Conservation (phyloP, 441 rosid species). For the Erodium chrysanthum region DNA sequence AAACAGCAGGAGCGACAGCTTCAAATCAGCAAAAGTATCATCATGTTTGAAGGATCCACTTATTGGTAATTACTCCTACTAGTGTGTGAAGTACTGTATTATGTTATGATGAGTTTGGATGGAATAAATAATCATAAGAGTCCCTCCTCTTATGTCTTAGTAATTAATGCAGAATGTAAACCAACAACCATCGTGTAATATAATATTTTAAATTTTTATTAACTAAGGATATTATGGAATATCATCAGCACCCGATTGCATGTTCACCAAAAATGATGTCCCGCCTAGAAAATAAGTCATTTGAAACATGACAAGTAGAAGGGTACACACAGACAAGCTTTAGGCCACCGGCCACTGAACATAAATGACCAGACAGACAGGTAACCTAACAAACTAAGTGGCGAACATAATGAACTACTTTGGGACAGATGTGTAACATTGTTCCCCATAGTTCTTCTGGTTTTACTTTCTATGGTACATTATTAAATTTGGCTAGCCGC, state of each 20-base stretch:
- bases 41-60: constrained; percentile 15
- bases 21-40: constrained; percentile 9
- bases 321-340: neutral
- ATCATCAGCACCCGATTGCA: neutral
- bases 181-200: neutral
- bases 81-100: constrained; percentile 18
- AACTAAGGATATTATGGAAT: neutral
- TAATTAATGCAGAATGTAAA: constrained; percentile 15
- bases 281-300: neutral
- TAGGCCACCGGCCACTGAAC: neutral
- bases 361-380: constrained; percentile 2
- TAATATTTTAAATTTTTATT: neutral
- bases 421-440: neutral
- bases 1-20: constrained; percentile 11
- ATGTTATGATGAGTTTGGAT: constrained; percentile 18
- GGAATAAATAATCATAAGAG: constrained; percentile 21
- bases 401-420: neutral
- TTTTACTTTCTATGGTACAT: neutral
- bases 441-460: neutral
- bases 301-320: neutral
- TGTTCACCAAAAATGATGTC: neutral
- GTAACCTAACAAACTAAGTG: neutral
- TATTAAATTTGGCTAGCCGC: neutral
- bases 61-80: constrained; percentile 14
- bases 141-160: constrained; percentile 19